Evolutionary conservation across 2,329 filamentous ascomycete species (phyloP), one percentile per base, ranked within the genome.

Genomic region (Ceratocystis lukuohia): DNA sequence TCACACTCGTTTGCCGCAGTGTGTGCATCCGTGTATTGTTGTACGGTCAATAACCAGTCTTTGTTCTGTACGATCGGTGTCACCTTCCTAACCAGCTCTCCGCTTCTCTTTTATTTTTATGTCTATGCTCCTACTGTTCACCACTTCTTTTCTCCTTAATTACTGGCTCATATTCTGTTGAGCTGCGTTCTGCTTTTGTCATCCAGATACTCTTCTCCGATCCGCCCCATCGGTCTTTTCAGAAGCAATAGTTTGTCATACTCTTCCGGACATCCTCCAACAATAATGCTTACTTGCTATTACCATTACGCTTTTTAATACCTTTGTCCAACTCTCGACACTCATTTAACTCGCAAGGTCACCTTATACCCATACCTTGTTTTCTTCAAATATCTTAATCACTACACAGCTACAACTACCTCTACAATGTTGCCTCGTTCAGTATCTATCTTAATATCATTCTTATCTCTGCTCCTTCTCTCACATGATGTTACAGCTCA

Each of bases 401-500:
- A 7, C 17, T 41, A 48, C 22, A 17, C 41, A 5, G n/a, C 44
- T 63, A 20, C 37, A 20, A 44, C 59, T 20, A 46, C n/a, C 5
- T 28, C 6, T 30, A 50, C 22, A 17, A 69, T 67, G 65, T 46
- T 67, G 33, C 57, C 65, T 15, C 50, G 53, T 28, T 57, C 53
- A 45, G 33, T 56, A 6, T 64, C 61, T 33, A 41, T 66, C 30
- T 67, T 64, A 41, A 50, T 61, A n/a, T 33, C 66, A 3, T 69
- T 79, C 57, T 70, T 80, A 66, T 76, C 75, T 70, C 70, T 80
- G 25, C 62, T 75, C 3, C 61, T 79, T 53, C 72, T 72, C 53
- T 70, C 78, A 28, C 75, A 80, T 56, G 69, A 75, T 61, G 75
- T 73, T 22, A 70, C 71, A 25, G 76, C 76, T 10, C 73, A 75